These are phyloP conservation scores for Plenodomus lindquistii DNA, from an alignment of 2,329 filamentous ascomycete species.

Conservation along the genomic window DNA sequence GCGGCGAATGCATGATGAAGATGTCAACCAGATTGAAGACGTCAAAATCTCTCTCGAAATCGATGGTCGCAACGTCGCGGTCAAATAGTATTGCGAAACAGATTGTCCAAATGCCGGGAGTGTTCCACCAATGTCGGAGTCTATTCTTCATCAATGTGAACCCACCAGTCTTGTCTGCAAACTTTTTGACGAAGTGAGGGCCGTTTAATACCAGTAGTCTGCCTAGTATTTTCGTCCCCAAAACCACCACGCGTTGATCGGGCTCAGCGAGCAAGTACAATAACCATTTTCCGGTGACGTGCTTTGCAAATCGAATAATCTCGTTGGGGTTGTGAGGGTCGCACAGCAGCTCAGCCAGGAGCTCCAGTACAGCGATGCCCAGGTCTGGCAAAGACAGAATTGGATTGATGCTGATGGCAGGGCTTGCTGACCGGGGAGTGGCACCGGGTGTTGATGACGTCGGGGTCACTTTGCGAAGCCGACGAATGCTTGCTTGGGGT, in stretches of 20 bases:
- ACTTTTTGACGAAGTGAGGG: conserved; percentile 79
- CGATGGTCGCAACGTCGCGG: conserved; percentile 73
- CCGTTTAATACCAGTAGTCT: conserved; percentile 84
- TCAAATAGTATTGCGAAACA: conserved; percentile 90
- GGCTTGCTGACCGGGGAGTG: conserved; percentile 39
- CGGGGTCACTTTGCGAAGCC: conserved; percentile 33
- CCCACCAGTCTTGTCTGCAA: conserved; percentile 82
- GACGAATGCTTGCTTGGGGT: conserved; percentile 38
- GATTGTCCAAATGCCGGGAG: conserved; percentile 81
- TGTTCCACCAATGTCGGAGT: conserved; percentile 85
- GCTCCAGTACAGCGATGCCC: conserved; percentile 72
- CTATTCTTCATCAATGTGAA: conserved; percentile 83
- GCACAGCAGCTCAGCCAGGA: conserved; percentile 79
- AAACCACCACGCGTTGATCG: conserved; percentile 78
- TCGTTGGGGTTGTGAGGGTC: conserved; percentile 68
- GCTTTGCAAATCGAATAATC: conserved; percentile 86
- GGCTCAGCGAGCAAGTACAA: conserved; percentile 88
- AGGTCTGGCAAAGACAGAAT: conserved; percentile 66
- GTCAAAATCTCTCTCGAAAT: conserved; percentile 75
- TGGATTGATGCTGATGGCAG: conserved; percentile 21
- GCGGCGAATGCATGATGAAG: conserved; percentile 57
- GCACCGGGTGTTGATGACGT: conserved; percentile 32
- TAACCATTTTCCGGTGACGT: conserved; percentile 97
- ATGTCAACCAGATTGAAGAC: conserved; percentile 72
- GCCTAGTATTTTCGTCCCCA: conserved; percentile 81